Evolutionary conservation across 208 protist genomes (phyloP).

Genomic region (Trichomonas tenax): DNA sequence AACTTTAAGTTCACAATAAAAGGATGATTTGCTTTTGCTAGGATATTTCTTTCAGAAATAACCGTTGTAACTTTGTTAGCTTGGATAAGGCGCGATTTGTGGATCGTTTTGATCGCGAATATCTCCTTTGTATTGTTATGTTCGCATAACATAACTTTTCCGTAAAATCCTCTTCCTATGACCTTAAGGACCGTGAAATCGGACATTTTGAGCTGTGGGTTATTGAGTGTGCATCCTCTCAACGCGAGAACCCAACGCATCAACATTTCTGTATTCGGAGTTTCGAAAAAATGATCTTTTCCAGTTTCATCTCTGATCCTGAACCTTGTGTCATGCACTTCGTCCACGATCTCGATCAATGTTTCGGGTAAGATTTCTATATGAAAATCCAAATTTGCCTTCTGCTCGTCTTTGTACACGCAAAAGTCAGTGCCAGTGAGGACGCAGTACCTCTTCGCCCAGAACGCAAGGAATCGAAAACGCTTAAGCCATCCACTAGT

Average conservation of each 20-base stretch:
- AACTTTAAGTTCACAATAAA: constrained; percentile 52
- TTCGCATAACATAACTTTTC: constrained; percentile 43
- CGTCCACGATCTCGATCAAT: not conserved
- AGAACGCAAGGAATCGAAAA: not conserved
- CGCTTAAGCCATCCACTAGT: not conserved
- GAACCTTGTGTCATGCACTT: not conserved
- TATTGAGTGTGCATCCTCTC: not conserved
- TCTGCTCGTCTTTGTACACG: not conserved
- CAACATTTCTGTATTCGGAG: not conserved
- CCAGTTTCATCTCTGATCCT: not conserved
- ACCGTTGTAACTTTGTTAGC: not conserved
- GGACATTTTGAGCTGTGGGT: constrained; percentile 14
- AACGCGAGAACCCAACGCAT: not conserved
- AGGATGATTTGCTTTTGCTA: constrained; percentile 41
- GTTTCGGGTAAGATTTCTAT: not conserved
- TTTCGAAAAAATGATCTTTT: not conserved
- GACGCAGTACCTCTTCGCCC: not conserved
- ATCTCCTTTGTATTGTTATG: constrained; percentile 43
- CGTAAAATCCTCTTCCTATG: constrained; percentile 52
- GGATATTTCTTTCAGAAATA: constrained; percentile 47
- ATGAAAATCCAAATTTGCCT: not conserved
- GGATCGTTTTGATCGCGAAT: constrained; percentile 52
- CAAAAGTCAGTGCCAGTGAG: not conserved
- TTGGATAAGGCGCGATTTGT: constrained; percentile 29
- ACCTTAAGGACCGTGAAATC: constrained; percentile 51